phyloP scores from a whole-genome alignment of 371 early-diverging fungal species.

The Basidiobolus meristosporus region DNA sequence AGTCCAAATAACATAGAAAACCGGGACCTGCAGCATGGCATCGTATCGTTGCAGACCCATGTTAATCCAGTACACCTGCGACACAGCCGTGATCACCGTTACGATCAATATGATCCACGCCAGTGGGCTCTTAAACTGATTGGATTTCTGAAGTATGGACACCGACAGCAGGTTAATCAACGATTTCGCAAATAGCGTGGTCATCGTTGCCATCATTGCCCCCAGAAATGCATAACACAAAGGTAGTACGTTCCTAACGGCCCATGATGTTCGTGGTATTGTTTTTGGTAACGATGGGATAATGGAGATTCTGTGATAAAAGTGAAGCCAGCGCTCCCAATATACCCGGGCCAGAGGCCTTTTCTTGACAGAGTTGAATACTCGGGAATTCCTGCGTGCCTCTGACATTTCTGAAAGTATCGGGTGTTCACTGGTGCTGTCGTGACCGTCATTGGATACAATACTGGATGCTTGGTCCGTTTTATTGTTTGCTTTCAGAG shows the following conservation, averaged over 20 bases:
- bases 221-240: conserved; percentile 44
- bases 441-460: too few species aligned
- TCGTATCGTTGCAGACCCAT: conserved; percentile 69
- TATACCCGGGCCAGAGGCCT: too few species aligned
- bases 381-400: background rate
- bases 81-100: conserved; percentile 53
- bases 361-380: background rate
- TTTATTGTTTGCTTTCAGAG: too few species aligned
- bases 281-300: background rate
- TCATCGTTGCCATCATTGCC: conserved; percentile 64
- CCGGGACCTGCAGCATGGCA: conserved; percentile 67
- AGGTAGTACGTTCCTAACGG: conserved; percentile 24
- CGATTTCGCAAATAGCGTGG: conserved; percentile 68
- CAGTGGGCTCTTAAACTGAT: conserved; percentile 42
- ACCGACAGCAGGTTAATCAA: conserved; percentile 53
- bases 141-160: conserved; percentile 40
- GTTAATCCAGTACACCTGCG: conserved; percentile 70
- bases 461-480: too few species aligned
- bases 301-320: too few species aligned
- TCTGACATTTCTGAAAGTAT: background rate
- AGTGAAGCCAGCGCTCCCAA: too few species aligned
- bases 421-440: too few species aligned
- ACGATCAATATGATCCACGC: conserved; percentile 51
- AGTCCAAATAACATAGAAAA: conserved; percentile 72
- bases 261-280: conserved; percentile 8